A percentile compares a stretch with the other conserved stretches of the same genome.
phyloP scores from a whole-genome alignment of 345 rosid species.

The Conringia planisiliqua region DNA sequence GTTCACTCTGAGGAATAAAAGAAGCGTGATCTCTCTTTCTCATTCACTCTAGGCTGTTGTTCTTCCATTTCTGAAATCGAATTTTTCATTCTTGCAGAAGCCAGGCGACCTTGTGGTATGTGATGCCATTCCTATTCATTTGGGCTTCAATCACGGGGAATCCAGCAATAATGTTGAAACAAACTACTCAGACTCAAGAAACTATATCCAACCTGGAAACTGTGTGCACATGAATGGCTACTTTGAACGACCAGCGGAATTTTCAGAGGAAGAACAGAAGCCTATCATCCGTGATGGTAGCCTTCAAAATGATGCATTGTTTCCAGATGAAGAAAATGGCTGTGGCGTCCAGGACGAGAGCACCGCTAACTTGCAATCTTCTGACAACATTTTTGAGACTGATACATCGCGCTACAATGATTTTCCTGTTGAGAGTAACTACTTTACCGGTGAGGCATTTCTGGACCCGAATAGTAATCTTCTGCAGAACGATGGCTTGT shows the following conservation, averaged over 20 bases:
- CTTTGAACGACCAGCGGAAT: constrained; percentile 31
- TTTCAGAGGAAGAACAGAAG: constrained; percentile 48
- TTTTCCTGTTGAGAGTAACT: constrained; percentile 32
- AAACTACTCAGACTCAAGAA: constrained; percentile 19
- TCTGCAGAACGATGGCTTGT: constrained; percentile 47
- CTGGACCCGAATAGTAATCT: constrained; percentile 41
- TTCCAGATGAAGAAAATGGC: constrained; percentile 37
- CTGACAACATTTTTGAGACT: constrained; percentile 41
- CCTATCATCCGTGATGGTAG: constrained; percentile 32
- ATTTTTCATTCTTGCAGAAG: constrained; percentile 37
- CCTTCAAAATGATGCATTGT: constrained; percentile 21
- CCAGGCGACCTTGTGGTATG: constrained; percentile 28
- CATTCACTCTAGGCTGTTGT: neutral
- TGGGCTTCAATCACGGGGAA: constrained; percentile 53
- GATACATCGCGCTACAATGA: constrained; percentile 42
- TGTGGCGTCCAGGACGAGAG: constrained; percentile 38
- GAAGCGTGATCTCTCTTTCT: neutral
- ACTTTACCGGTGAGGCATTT: constrained; percentile 45
- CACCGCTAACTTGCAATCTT: constrained; percentile 33
- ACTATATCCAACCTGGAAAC: constrained; percentile 10
- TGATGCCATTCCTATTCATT: constrained; percentile 43
- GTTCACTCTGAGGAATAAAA: neutral
- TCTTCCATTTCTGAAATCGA: neutral
- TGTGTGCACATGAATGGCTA: constrained; percentile 26
- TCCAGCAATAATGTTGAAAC: constrained; percentile 44